A percentile compares a stretch with the other conserved stretches of the same genome.
Conservation (phyloP, 345 rosid species). For the Brassica rapa region DNA sequence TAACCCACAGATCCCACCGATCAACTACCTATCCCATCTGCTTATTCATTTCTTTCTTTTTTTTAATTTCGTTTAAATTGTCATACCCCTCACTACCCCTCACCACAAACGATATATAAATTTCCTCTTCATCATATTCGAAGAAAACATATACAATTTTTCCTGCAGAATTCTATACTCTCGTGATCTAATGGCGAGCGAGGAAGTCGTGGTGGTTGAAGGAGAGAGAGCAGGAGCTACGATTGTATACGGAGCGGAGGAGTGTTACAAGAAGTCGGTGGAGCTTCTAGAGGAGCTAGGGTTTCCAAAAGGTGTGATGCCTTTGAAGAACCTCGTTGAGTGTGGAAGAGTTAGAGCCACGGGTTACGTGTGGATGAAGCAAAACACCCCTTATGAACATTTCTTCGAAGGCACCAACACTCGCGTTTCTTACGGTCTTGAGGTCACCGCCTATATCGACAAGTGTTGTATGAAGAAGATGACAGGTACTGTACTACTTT, state of each 20-base stretch:
- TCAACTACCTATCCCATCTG: slow-evolving; percentile 31
- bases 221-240: slow-evolving; percentile 72
- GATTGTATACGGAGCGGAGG: slow-evolving; percentile 67
- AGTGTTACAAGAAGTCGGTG: slow-evolving; percentile 61
- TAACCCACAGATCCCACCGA: slow-evolving; percentile 27
- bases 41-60: not conserved
- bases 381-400: slow-evolving; percentile 72
- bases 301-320: slow-evolving; percentile 87
- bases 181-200: slow-evolving; percentile 42
- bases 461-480: slow-evolving; percentile 82
- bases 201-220: slow-evolving; percentile 20
- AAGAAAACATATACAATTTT: not conserved
- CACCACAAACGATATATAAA: slow-evolving; percentile 5
- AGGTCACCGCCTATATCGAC: slow-evolving; percentile 86
- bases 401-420: slow-evolving; percentile 60
- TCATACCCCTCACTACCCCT: slow-evolving; percentile 6
- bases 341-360: slow-evolving; percentile 81
- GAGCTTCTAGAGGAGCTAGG: slow-evolving; percentile 83
- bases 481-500: slow-evolving; percentile 51
- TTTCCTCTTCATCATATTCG: slow-evolving; percentile 8
- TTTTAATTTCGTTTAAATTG: slow-evolving; percentile 1
- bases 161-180: not conserved
- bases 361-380: slow-evolving; percentile 95
- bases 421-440: slow-evolving; percentile 63
- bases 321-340: slow-evolving; percentile 76